Evolutionary conservation across 495 filamentous ascomycete genomes (phyloP).

Genomic region (Tuber umbilicatum): DNA sequence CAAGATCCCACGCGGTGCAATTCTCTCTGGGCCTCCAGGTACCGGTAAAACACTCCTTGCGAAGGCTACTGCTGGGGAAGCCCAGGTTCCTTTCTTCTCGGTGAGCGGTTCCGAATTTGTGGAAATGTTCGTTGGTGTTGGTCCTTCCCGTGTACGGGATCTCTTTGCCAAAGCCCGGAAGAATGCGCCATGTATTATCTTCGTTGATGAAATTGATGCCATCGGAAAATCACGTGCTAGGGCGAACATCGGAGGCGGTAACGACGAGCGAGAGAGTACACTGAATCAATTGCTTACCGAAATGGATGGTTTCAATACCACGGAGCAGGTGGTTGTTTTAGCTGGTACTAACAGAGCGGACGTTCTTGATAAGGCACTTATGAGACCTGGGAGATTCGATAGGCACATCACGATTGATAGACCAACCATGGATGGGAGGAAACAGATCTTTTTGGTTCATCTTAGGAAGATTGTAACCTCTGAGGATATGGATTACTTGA

Average conservation of each 20-base stretch:
- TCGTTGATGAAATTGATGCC: conserved; percentile 98
- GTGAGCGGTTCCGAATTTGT: conserved; percentile 98
- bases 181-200: conserved; percentile 96
- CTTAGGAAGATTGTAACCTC: conserved; percentile 84
- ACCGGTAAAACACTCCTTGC: conserved; percentile 97
- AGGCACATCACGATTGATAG: conserved; percentile 88
- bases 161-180: conserved; percentile 91
- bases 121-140: conserved; percentile 99
- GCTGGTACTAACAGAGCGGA: conserved; percentile 94
- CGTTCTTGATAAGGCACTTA: conserved; percentile 86
- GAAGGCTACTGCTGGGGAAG: conserved; percentile 96
- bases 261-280: conserved; percentile 92
- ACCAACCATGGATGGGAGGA: conserved; percentile 91
- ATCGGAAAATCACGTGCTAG: conserved; percentile 81
- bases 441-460: conserved; percentile 93
- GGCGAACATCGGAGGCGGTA: conserved; percentile 68
- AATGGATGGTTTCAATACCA: conserved; percentile 98
- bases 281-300: conserved; percentile 98
- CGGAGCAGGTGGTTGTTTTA: conserved; percentile 95
- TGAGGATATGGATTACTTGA: conserved; percentile 78
- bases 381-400: conserved; percentile 95
- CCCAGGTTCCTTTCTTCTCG: conserved; percentile 94
- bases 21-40: conserved; percentile 91
- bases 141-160: conserved; percentile 88
- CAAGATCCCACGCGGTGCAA: conserved; percentile 94